These are phyloP conservation scores for Wakefieldia striispora DNA, from an alignment of 768 basidiomycete genomes.

Conservation along the genomic window DNA sequence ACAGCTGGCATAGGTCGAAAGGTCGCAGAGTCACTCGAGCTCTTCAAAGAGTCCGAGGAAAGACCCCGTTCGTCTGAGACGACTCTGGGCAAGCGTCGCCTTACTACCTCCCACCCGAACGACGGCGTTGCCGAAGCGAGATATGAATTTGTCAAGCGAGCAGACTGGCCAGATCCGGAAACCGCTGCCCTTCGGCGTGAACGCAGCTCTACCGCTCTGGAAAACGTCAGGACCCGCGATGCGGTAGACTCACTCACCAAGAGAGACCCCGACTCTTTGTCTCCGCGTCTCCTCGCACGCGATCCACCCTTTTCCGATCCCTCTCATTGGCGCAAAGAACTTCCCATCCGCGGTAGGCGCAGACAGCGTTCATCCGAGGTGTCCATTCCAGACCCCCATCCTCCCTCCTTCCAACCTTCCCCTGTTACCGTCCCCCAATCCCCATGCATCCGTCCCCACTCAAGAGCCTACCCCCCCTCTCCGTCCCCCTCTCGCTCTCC, in stretches of 20 bases:
- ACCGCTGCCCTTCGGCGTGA: slow-evolving; percentile 66
- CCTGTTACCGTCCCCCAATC: slow-evolving; percentile 35
- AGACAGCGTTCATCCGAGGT: slow-evolving; percentile 54
- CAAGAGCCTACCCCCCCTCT: slow-evolving; percentile 52
- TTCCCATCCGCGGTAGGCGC: slow-evolving; percentile 55
- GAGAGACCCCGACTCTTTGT: slow-evolving; percentile 23
- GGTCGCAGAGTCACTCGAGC: slow-evolving; percentile 76
- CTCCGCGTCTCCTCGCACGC: slow-evolving; percentile 31
- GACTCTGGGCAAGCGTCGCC: slow-evolving; percentile 28
- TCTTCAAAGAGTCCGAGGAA: slow-evolving; percentile 74
- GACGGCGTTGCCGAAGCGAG: slow-evolving; percentile 63
- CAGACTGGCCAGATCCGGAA: slow-evolving; percentile 84
- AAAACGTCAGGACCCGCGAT: slow-evolving; percentile 56
- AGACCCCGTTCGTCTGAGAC: slow-evolving; percentile 15
- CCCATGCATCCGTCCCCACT: slow-evolving; percentile 40
- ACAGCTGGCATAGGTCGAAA: slow-evolving; percentile 66
- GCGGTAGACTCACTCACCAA: slow-evolving; percentile 22
- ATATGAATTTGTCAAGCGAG: slow-evolving; percentile 80
- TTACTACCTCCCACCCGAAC: slow-evolving; percentile 37
- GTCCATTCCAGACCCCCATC: slow-evolving; percentile 31
- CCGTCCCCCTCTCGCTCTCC: slow-evolving; percentile 49
- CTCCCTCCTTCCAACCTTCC: slow-evolving; percentile 26
- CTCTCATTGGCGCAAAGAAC: slow-evolving; percentile 57
- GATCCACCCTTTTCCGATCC: slow-evolving; percentile 49
- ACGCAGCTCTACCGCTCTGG: slow-evolving; percentile 60